phyloP scores from a whole-genome alignment of 805 yeast species.

The Ogataea pilisensis region DNA sequence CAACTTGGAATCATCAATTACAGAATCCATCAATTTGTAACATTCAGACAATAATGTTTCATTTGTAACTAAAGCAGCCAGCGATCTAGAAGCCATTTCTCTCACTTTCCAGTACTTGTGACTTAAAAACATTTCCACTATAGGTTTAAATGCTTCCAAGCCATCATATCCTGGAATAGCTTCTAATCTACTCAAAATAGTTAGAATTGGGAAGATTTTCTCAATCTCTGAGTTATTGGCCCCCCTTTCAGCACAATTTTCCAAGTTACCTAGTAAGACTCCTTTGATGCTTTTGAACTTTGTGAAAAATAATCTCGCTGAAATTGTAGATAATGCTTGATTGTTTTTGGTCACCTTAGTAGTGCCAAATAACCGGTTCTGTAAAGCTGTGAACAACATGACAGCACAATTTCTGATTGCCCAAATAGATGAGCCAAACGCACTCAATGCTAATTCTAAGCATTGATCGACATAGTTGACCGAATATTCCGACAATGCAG shows the following conservation, averaged over 20 bases:
- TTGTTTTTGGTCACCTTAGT: slow-evolving; percentile 35
- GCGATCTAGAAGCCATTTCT: slow-evolving; percentile 76
- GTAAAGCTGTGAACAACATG: slow-evolving; percentile 85
- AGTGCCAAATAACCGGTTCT: slow-evolving; percentile 73
- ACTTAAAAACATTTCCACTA: slow-evolving; percentile 45
- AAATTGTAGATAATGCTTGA: slow-evolving; percentile 20
- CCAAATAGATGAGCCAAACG: slow-evolving; percentile 72
- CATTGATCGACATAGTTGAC: slow-evolving; percentile 51
- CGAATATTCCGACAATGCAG: slow-evolving; percentile 54
- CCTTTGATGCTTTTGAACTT: slow-evolving; percentile 51
- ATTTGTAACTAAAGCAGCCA: slow-evolving; percentile 45
- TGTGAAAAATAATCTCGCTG: slow-evolving; percentile 64
- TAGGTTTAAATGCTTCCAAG: slow-evolving; percentile 46
- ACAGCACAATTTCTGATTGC: slow-evolving; percentile 87
- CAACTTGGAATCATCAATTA: slow-evolving; percentile 11
- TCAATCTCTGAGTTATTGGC: slow-evolving; percentile 40
- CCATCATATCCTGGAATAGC: slow-evolving; percentile 53
- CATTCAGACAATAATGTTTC: slow-evolving; percentile 31
- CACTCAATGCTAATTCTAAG: slow-evolving; percentile 53
- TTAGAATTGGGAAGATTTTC: slow-evolving; percentile 69
- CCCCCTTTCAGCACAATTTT: slow-evolving; percentile 22
- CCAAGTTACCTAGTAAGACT: slow-evolving; percentile 43
- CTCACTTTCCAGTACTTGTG: slow-evolving; percentile 76
- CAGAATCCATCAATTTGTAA: slow-evolving; percentile 6
- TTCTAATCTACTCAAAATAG: slow-evolving; percentile 65